A percentile compares a stretch with the other conserved stretches of the same genome.
phyloP scores from a whole-genome alignment of 108 stramenopile genomes.

The Stephanodiscus minutulus region DNA sequence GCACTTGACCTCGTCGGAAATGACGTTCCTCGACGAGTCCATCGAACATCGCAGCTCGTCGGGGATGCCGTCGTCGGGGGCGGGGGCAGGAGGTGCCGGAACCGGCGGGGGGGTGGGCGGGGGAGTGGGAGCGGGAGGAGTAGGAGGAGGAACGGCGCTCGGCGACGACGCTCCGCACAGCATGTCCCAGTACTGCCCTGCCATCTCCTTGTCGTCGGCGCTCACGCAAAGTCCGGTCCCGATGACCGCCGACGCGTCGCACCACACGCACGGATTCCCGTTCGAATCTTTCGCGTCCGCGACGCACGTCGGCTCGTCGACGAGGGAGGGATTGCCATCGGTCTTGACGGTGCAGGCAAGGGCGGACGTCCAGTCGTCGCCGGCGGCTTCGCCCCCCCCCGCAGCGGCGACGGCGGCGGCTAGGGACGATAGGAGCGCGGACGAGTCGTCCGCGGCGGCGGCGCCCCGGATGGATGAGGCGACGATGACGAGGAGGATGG shows the following conservation, averaged over 20 bases:
- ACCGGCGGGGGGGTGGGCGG: not conserved
- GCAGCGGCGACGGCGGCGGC: not conserved
- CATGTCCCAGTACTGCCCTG: slow-evolving; percentile 32
- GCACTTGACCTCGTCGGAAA: slow-evolving; percentile 31
- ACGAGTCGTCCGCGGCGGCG: slow-evolving; percentile 1
- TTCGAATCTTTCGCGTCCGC: slow-evolving; percentile 14
- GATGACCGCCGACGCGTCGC: slow-evolving; percentile 23
- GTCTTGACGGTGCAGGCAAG: slow-evolving; percentile 24
- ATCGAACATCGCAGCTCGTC: slow-evolving; percentile 21
- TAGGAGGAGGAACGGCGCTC: not conserved
- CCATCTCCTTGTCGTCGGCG: slow-evolving; percentile 13
- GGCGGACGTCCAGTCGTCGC: not conserved
- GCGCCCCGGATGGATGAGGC: not conserved
- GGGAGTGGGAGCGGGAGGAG: not conserved
- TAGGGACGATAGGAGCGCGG: no score
- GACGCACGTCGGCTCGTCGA: slow-evolving; percentile 27
- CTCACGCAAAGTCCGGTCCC: slow-evolving; percentile 31
- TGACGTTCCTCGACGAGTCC: slow-evolving; percentile 10
- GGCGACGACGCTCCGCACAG: slow-evolving; percentile 14
- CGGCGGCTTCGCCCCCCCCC: not conserved
- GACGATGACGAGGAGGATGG: slow-evolving; percentile 5
- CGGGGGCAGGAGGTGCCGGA: slow-evolving; percentile 16
- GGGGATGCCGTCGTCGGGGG: slow-evolving; percentile 15
- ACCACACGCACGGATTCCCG: slow-evolving; percentile 41
- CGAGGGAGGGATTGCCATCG: slow-evolving; percentile 11